Conservation (phyloP, 805 yeast species). For the Myxozyma lipomycoides region DNA sequence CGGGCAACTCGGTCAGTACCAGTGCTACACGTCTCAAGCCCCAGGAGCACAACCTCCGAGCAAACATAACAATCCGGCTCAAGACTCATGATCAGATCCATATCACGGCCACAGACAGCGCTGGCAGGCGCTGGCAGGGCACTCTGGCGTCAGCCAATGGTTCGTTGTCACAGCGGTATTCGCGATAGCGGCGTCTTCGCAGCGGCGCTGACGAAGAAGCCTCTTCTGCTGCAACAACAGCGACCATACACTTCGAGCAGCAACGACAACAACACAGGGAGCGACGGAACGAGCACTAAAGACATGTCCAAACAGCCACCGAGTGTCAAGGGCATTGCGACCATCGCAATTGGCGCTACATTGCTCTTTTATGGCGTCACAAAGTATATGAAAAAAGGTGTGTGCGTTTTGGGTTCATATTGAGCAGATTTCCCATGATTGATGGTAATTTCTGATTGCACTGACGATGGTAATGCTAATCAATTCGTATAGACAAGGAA, state of each 20-base stretch:
- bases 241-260: not conserved
- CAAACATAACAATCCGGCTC: no score
- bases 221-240: not conserved
- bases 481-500: conserved; percentile 12
- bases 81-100: no score
- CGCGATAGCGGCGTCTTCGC: no score
- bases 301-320: conserved; percentile 21
- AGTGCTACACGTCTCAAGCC: no score
- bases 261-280: not conserved
- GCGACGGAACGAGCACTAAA: not conserved
- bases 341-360: conserved; percentile 7
- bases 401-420: not conserved
- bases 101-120: no score
- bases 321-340: conserved; percentile 1
- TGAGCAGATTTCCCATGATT: not conserved
- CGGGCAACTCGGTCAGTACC: no score
- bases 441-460: not conserved
- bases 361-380: conserved; percentile 9
- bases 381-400: conserved; percentile 19
- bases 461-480: not conserved
- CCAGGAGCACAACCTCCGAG: no score
- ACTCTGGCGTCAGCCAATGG: not conserved
- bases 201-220: not conserved
- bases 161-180: no score
- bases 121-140: no score